phyloP scores from a whole-genome alignment of 2,329 filamentous ascomycete genomes.

The Helicocarpus griseus region DNA sequence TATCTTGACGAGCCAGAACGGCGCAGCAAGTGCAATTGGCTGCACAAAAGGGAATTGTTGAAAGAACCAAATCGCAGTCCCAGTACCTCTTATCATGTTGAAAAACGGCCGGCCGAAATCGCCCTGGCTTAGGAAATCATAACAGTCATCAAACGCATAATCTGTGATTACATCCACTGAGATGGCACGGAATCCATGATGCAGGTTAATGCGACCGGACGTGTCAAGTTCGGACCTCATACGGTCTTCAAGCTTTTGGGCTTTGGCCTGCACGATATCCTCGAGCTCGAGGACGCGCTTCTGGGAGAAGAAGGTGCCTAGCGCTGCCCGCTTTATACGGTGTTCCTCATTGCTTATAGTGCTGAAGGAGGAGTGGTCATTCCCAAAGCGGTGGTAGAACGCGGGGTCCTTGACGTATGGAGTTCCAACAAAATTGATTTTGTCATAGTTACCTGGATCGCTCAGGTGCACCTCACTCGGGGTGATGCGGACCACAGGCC shows the following conservation, averaged over 20 bases:
- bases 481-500: conserved; percentile 13
- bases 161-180: too few species aligned
- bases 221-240: too few species aligned
- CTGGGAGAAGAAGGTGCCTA: conserved; percentile 17
- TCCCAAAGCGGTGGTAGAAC: conserved; percentile 12
- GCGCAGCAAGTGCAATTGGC: neutral
- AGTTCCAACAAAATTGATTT: conserved; percentile 10
- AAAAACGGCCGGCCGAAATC: too few species aligned
- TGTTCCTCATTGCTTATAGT: conserved; percentile 16
- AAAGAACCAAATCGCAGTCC: too few species aligned
- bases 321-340: conserved; percentile 15
- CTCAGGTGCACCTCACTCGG: conserved; percentile 12
- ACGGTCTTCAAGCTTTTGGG: conserved; percentile 7
- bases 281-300: conserved; percentile 11
- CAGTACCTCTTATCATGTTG: too few species aligned
- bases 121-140: too few species aligned
- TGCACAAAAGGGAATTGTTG: neutral
- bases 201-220: too few species aligned
- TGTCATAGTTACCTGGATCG: conserved; percentile 10
- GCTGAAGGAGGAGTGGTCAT: conserved; percentile 19
- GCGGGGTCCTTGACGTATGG: conserved; percentile 14
- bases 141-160: too few species aligned
- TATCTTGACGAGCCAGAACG: neutral
- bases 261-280: conserved; percentile 11
- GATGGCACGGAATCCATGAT: too few species aligned